Base-by-base conservation (phyloP, 495 filamentous ascomycete genomes). In the Sordaria brevicollis region DNA sequence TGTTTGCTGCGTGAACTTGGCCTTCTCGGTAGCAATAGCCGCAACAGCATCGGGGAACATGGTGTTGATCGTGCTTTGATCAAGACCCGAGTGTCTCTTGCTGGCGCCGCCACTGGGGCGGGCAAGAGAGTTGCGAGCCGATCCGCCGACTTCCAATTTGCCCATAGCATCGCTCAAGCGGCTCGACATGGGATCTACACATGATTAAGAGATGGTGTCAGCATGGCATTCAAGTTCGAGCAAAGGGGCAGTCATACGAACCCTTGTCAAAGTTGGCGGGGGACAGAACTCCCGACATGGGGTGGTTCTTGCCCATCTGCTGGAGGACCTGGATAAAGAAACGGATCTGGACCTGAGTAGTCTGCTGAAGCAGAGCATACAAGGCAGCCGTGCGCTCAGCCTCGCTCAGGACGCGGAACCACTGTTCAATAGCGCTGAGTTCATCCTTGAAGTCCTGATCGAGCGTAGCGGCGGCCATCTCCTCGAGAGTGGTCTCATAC, bases 391-490 rank as follows among this genome's bases (percentile, higher is more conserved):
- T 99, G 67, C 95, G 84, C 82, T 99, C 95, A 21, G 95, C 93
- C 81, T 99, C 95, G 76, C 94, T 97, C 68, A 99, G 84, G 34
- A 99, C 95, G 62, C 93, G 91, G 81, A 99, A 99, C 95, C 95
- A 99, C 83, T 99, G 94, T 83, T 99, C 95, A 76, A 99, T 99
- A 70, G 95, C 95, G 80, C 92, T 95, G 67, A 99, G 88, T 81
- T 99, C 95, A 82, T 98, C 95, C 84, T 98, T 99, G 84, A 99
- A 99, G 74, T 99, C 96, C 81, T 99, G 96, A 79, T 99, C 95
- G 37, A 98, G 84, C 11, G 96, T 97, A 65, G 96, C 95, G 35
- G 94, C 93, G 21, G 95, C 96, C 95, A 99, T 99, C 79, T 99
- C 95, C 79, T 98, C 96, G 75, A 99, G 80, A 4, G 95, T 99